Percentiles rank a stretch among this genome's conserved stretches.
Evolutionary conservation across 257 asterid genomes (phyloP).

Genomic region (Mitragyna speciosa): DNA sequence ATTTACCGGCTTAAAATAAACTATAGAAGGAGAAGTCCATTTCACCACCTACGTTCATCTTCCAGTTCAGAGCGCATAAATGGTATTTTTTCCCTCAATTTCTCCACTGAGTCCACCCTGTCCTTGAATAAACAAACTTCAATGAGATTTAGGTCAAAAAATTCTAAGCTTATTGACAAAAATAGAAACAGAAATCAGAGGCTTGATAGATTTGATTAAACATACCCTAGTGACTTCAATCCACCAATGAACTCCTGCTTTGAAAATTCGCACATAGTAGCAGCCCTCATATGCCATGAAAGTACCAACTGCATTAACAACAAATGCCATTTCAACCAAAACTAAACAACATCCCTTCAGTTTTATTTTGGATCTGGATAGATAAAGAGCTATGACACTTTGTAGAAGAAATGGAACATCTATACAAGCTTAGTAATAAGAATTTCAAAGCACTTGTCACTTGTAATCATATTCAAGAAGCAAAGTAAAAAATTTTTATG

Average conservation of each 20-base stretch:
- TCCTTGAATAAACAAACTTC: conserved; percentile 16
- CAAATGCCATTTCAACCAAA: conserved; percentile 18
- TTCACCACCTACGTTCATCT: conserved; percentile 85
- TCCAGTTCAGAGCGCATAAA: conserved; percentile 93
- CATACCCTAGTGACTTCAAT: conserved; percentile 90
- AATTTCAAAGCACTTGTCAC: neutral
- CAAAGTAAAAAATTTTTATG: neutral
- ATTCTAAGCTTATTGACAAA: neutral
- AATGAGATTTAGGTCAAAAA: conserved; percentile 23
- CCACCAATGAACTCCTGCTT: conserved; percentile 90
- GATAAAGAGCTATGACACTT: neutral
- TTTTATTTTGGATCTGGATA: neutral
- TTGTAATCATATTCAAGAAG: neutral
- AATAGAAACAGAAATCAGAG: conserved; percentile 8
- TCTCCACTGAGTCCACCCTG: conserved; percentile 95
- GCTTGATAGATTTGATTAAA: conserved; percentile 14
- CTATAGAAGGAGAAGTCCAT: conserved; percentile 21
- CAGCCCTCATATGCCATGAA: conserved; percentile 93
- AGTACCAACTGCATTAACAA: conserved; percentile 45
- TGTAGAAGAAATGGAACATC: neutral
- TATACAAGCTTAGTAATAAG: neutral
- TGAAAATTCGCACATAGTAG: conserved; percentile 97
- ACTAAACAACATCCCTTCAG: no score
- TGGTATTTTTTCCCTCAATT: conserved; percentile 82
- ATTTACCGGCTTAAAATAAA: neutral